Base-by-base conservation (phyloP, 1,139 yeast species). In the Protomyces gravidus region DNA sequence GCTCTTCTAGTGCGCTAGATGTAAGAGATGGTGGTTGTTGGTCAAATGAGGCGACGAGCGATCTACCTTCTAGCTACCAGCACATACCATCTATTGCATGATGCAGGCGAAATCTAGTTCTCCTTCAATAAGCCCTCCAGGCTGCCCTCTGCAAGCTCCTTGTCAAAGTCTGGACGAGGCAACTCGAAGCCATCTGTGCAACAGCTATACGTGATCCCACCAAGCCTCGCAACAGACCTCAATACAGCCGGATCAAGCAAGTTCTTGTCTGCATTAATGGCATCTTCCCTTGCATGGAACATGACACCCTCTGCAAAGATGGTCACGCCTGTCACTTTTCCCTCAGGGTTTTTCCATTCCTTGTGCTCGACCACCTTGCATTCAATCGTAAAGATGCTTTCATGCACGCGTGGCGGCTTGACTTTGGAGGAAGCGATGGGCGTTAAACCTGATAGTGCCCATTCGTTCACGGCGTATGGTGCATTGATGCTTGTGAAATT, bases 341-440 rank as follows among this genome's bases (percentile, higher is more conserved):
- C 71, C 1, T 79, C 75, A 53, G 61, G 55, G 5, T 84, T 78
- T 17, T 64, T 70, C 78, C 80, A 80, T 21, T 76, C 78, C 65
- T 79, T 82, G 17, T 68, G 64, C 57, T 73, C 72, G 19, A 79
- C 63, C 32, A 81, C 69, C 67, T 78, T 80, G 33, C 79, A 82
- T 68, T 83, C 87, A 15, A 83, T 67, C 2, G 84, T 79, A 65
- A 83, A 81, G 1, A 83, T 84, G 45, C 83, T 77, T 65, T 83
- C 86, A 0, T 80, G 82, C 7, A 83, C 86, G 66, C 78, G 82
- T 3, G 80, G 76, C 0, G 85, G 78, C 61, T 73, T 76, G 40
- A 83, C 86, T 28, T 70, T 68, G 0, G 67, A 65, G 0, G 85
- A 79, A 4, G 69, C 66, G 5, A 70, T 65, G 2, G 80, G 80